A percentile compares a stretch with the other conserved stretches of the same genome.
These are phyloP conservation scores for Epichloe glyceriae DNA, from an alignment of 2,329 filamentous ascomycete genomes.

Conservation along the genomic window DNA sequence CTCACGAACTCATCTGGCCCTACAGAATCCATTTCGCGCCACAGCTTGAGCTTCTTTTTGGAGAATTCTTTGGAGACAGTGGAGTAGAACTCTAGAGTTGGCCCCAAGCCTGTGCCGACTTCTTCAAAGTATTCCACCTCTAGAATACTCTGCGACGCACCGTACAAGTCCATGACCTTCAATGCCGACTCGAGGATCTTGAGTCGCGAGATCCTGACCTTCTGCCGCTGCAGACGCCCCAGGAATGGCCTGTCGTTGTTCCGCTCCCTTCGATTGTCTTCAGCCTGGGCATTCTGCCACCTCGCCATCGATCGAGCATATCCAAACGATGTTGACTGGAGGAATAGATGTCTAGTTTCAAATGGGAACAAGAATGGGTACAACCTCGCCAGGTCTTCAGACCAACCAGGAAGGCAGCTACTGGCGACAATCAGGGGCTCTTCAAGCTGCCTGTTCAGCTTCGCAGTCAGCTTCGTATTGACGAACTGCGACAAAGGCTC, in stretches of 20 bases:
- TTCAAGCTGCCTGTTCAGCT: constrained; percentile 91
- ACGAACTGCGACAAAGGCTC: constrained; percentile 91
- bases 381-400: constrained; percentile 80
- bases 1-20: constrained; percentile 71
- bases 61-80: constrained; percentile 95
- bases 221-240: constrained; percentile 84
- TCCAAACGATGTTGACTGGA: constrained; percentile 95
- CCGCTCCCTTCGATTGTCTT: constrained; percentile 66
- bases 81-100: constrained; percentile 95
- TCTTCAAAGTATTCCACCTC: constrained; percentile 99
- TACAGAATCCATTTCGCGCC: constrained; percentile 77
- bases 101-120: constrained; percentile 88
- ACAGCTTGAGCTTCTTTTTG: constrained; percentile 92
- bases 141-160: constrained; percentile 86
- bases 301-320: constrained; percentile 95
- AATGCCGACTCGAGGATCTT: constrained; percentile 92
- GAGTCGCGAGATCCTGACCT: constrained; percentile 91
- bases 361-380: constrained; percentile 98
- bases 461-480: constrained; percentile 95
- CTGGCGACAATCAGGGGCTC: constrained; percentile 95
- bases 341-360: constrained; percentile 89
- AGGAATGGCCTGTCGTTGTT: constrained; percentile 86
- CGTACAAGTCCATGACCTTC: constrained; percentile 98
- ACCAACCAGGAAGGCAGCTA: constrained; percentile 91
- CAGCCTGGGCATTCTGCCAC: constrained; percentile 85